Evolutionary conservation across 306 rosid species (phyloP).

Genomic region (Datisca glomerata): DNA sequence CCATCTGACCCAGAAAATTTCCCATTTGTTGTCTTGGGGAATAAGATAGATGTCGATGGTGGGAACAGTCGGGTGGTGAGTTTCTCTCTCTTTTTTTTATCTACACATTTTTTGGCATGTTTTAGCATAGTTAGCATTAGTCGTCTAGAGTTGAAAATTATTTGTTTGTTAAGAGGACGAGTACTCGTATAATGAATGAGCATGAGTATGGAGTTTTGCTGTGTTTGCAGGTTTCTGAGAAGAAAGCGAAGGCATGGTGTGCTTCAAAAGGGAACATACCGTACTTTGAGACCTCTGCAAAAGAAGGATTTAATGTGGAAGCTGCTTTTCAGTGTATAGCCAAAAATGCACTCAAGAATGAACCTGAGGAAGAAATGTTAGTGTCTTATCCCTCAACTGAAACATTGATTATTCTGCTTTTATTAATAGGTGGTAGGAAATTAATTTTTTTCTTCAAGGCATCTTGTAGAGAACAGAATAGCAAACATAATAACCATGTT

Average conservation of each 20-base stretch:
- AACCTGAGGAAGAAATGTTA: conserved; percentile 98
- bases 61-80: conserved; percentile 97
- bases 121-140: conserved; percentile 3
- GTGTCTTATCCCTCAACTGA: conserved; percentile 15
- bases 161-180: neutral
- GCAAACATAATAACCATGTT: no score
- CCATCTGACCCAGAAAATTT: conserved; percentile 98
- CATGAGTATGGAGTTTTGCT: neutral
- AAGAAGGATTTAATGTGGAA: conserved; percentile 96
- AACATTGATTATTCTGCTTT: no score
- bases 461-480: no score
- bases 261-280: conserved; percentile 99
- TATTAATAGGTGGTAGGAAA: no score
- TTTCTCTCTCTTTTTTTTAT: conserved; percentile 2
- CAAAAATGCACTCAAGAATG: conserved; percentile 95
- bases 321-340: conserved; percentile 98
- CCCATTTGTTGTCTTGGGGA: conserved; percentile 97
- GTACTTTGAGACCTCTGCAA: conserved; percentile 95
- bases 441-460: no score
- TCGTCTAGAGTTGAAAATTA: neutral
- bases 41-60: conserved; percentile 95
- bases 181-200: neutral
- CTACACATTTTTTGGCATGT: conserved; percentile 2
- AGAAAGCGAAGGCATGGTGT: conserved; percentile 99
- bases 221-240: conserved; percentile 72